Evolutionary conservation across 768 basidiomycete species (phyloP).

Genomic region (Trametes meyenii): DNA sequence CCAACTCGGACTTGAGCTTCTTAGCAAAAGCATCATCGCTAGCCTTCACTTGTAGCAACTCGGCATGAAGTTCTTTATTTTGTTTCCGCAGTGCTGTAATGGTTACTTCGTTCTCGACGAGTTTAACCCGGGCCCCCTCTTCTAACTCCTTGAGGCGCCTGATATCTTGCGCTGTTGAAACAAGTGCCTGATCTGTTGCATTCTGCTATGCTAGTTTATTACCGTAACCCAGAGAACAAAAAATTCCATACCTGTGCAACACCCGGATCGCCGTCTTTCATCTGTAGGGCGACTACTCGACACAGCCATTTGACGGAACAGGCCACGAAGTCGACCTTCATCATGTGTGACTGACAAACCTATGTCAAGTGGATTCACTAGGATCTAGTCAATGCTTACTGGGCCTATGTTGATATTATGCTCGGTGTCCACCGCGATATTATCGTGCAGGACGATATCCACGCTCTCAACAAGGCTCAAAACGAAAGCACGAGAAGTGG

Average conservation of each 20-base stretch:
- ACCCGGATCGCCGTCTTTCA: too few species aligned
- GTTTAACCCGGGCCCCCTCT: neutral
- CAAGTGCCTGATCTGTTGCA: too few species aligned
- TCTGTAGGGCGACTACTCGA: too few species aligned
- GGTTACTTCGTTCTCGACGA: neutral
- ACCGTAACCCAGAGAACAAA: too few species aligned
- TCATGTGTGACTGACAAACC: too few species aligned
- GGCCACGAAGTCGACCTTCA: too few species aligned
- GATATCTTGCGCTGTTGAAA: too few species aligned
- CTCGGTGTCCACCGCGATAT: neutral
- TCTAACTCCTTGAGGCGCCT: neutral
- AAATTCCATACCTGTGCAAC: too few species aligned
- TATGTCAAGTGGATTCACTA: neutral
- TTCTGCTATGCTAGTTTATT: too few species aligned
- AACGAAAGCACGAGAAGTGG: neutral
- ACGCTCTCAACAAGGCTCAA: neutral
- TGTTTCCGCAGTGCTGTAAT: neutral
- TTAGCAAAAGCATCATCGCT: neutral
- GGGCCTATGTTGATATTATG: neutral
- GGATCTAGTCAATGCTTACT: neutral
- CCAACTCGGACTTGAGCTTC: neutral
- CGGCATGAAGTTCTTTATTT: neutral
- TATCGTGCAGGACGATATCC: neutral
- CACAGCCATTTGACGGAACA: too few species aligned
- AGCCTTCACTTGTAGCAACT: neutral